Conservation (phyloP, 805 yeast species). For the Cyberlindnera maclurae region DNA sequence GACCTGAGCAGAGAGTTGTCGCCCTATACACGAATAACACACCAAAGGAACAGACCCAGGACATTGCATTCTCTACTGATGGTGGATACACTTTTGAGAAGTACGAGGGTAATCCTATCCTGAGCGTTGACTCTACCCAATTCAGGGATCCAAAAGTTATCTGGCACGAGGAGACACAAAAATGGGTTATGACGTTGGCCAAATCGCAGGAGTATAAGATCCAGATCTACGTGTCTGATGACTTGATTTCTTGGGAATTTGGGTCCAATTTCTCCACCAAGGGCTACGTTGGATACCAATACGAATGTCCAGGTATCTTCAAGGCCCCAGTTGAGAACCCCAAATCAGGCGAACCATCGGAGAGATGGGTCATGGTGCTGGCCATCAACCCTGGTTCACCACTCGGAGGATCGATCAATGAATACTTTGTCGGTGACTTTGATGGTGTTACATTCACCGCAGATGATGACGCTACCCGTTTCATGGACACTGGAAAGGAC, state of each 20-base stretch:
- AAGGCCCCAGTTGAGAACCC: constrained; percentile 9
- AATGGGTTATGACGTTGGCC: constrained; percentile 28
- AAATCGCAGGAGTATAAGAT: constrained; percentile 25
- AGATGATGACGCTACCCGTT: constrained; percentile 23
- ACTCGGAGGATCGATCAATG: constrained; percentile 32
- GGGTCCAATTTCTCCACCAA: constrained; percentile 22
- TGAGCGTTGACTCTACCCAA: constrained; percentile 25
- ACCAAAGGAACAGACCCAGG: constrained; percentile 23
- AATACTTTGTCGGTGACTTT: constrained; percentile 36
- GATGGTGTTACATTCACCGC: constrained; percentile 31
- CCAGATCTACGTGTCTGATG: constrained; percentile 23
- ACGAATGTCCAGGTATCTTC: constrained; percentile 35
- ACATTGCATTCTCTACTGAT: constrained; percentile 28
- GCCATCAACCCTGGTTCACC: constrained; percentile 39
- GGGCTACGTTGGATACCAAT: constrained; percentile 31
- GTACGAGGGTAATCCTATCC: constrained; percentile 27
- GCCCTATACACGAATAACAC: constrained; percentile 28
- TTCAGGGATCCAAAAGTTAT: constrained; percentile 32
- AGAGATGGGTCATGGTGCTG: constrained; percentile 32
- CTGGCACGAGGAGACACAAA: constrained; percentile 26
- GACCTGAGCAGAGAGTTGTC: constrained; percentile 28
- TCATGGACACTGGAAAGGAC: constrained; percentile 32
- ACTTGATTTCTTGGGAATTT: constrained; percentile 24
- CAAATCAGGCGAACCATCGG: constrained; percentile 8
- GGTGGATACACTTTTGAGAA: constrained; percentile 29